Conservation (phyloP, 192 early-diverging fungal species). For the Mortierella alpina region DNA sequence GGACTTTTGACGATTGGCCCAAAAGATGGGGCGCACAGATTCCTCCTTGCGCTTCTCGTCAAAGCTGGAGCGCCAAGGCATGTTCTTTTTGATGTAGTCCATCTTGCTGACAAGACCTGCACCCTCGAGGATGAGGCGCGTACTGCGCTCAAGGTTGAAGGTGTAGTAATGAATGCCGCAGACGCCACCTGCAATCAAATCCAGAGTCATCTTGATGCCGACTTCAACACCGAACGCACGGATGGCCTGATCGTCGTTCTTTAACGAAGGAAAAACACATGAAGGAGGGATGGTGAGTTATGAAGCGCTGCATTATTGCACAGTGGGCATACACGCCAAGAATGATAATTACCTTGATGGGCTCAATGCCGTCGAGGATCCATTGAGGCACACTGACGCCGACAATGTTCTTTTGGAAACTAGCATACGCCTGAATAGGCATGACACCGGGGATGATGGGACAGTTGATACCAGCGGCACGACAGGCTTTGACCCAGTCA, state of each 20-base stretch:
- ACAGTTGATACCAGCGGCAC: constrained; percentile 79
- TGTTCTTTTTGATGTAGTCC: constrained; percentile 54
- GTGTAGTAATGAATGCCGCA: constrained; percentile 97
- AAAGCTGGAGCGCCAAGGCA: constrained; percentile 70
- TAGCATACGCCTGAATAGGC: constrained; percentile 94
- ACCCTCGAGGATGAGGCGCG: constrained; percentile 88
- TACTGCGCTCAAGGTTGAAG: constrained; percentile 91
- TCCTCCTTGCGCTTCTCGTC: constrained; percentile 91
- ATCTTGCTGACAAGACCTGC: constrained; percentile 78
- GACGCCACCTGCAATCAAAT: constrained; percentile 74
- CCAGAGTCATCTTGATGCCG: constrained; percentile 85
- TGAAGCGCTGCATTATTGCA: background rate
- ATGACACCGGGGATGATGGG: constrained; percentile 96
- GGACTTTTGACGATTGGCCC: constrained; percentile 93
- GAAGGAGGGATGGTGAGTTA: background rate
- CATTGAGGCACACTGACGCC: constrained; percentile 89
- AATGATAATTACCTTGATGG: constrained; percentile 81
- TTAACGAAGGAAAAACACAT: background rate
- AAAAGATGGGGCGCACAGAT: constrained; percentile 98
- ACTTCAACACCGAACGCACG: constrained; percentile 92
- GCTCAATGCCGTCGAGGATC: constrained; percentile 87
- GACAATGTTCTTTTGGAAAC: constrained; percentile 92
- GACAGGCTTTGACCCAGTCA: constrained; percentile 80
- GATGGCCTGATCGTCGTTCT: constrained; percentile 93
- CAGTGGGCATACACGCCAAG: background rate